Evolutionary conservation across 2,329 filamentous ascomycete species (phyloP).

Genomic region (Falciphora oryzae): DNA sequence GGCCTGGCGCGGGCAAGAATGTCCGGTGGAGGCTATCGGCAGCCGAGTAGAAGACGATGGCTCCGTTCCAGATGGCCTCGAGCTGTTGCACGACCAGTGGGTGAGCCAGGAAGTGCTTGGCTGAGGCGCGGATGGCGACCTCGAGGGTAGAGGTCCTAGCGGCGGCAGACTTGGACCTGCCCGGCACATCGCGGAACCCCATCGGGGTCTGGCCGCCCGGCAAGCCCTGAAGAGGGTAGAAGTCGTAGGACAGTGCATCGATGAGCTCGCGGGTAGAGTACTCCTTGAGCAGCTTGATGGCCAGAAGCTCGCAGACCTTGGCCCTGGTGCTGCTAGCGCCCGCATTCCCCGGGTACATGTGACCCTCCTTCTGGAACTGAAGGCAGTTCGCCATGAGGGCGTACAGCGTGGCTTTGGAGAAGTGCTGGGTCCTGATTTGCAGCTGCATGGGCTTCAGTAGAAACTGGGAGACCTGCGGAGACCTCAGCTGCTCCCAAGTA

Average conservation of each 20-base stretch:
- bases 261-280: conserved; percentile 86
- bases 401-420: conserved; percentile 81
- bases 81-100: conserved; percentile 88
- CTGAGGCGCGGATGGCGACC: conserved; percentile 85
- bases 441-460: conserved; percentile 93
- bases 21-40: conserved; percentile 78
- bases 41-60: conserved; percentile 87
- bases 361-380: conserved; percentile 84
- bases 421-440: conserved; percentile 76
- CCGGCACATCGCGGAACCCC: conserved; percentile 32
- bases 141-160: conserved; percentile 86
- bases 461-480: conserved; percentile 94
- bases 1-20: conserved; percentile 25
- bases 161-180: conserved; percentile 47
- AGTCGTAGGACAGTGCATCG: conserved; percentile 91
- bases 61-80: conserved; percentile 96
- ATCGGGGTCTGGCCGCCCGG: conserved; percentile 38
- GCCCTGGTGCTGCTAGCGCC: conserved; percentile 80
- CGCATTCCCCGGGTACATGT: conserved; percentile 75
- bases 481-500: conserved; percentile 90
- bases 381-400: conserved; percentile 89
- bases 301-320: conserved; percentile 83
- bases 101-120: conserved; percentile 88
- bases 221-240: conserved; percentile 83
- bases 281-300: conserved; percentile 84